phyloP scores from a whole-genome alignment of 108 stramenopile genomes.

The Cyclostephanos invisitatus region DNA sequence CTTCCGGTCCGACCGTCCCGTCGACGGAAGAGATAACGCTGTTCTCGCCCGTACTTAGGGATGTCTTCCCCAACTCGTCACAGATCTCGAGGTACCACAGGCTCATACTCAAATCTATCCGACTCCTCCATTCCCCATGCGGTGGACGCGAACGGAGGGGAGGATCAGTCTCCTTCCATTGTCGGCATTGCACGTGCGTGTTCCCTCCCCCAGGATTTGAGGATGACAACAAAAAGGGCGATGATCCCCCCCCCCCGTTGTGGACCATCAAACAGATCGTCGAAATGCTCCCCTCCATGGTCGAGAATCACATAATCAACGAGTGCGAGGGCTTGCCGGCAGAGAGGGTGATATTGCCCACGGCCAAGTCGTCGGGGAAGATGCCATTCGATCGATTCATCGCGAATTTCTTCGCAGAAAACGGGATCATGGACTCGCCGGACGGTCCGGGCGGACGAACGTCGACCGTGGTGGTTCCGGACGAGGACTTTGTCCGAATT shows the following conservation, averaged over 20 bases:
- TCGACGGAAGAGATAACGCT: neutral
- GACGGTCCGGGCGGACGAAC: neutral
- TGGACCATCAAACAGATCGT: conserved; percentile 14
- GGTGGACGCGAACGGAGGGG: neutral
- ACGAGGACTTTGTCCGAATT: conserved; percentile 14
- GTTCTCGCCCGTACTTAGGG: conserved; percentile 22
- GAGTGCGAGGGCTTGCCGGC: neutral
- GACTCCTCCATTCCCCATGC: conserved; percentile 5
- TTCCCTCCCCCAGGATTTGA: neutral
- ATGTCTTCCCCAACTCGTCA: neutral
- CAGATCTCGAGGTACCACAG: conserved; percentile 18
- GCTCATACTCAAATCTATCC: conserved; percentile 12
- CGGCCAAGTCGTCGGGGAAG: neutral
- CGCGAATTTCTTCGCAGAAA: conserved; percentile 4
- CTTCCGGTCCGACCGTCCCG: no score
- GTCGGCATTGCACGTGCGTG: conserved; percentile 9
- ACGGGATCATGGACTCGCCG: conserved; percentile 9
- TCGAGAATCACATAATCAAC: conserved; percentile 4
- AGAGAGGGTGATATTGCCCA: neutral
- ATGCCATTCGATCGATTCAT: conserved; percentile 12
- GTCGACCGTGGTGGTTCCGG: conserved; percentile 4
- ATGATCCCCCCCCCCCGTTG: neutral
- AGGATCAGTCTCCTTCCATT: conserved; percentile 17
- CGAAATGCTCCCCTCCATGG: conserved; percentile 7
- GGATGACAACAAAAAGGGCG: neutral